Percentiles rank a stretch among this genome's conserved stretches.
These are phyloP conservation scores for Thalassiosira hispida DNA, from an alignment of 352 stramenopile species.

Conservation along the genomic window DNA sequence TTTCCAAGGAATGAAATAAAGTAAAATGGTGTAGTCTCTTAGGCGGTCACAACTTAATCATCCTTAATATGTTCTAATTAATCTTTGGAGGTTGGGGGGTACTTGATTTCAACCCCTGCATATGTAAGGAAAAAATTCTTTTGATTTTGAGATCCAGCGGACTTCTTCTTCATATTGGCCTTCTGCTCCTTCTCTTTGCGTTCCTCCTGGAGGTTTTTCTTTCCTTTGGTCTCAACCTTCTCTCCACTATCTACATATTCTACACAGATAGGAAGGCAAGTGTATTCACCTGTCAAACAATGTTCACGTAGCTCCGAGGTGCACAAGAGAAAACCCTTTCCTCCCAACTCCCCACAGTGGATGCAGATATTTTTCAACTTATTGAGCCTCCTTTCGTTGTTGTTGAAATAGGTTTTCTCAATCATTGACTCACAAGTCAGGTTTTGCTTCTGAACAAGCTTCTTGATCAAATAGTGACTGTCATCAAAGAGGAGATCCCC, in stretches of 20 bases:
- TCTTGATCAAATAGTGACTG: constrained; percentile 8
- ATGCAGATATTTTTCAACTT: constrained; percentile 11
- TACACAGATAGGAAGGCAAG: constrained; percentile 1
- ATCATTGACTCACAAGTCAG: constrained; percentile 17
- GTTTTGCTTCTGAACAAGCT: constrained; percentile 3
- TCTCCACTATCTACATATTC: not conserved
- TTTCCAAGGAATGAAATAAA: too few relatives aligned
- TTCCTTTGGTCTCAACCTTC: not conserved
- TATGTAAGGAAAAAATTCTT: too few relatives aligned
- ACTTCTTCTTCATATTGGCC: too few relatives aligned
- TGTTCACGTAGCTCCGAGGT: not conserved
- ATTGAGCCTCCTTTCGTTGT: not conserved
- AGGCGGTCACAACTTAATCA: too few relatives aligned
- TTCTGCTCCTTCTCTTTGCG: too few relatives aligned
- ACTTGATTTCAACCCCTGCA: too few relatives aligned
- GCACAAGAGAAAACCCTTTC: constrained; percentile 8
- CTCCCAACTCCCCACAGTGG: constrained; percentile 14
- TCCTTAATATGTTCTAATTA: too few relatives aligned
- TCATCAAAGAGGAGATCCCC: constrained; percentile 27
- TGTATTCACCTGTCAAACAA: constrained; percentile 1
- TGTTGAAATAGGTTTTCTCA: constrained; percentile 22
- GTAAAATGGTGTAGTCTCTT: too few relatives aligned
- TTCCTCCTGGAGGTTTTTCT: too few relatives aligned
- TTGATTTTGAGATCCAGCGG: too few relatives aligned
- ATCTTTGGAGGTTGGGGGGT: too few relatives aligned